Evolutionary conservation across 345 rosid species (phyloP).

Genomic region (Cardamine occulta): DNA sequence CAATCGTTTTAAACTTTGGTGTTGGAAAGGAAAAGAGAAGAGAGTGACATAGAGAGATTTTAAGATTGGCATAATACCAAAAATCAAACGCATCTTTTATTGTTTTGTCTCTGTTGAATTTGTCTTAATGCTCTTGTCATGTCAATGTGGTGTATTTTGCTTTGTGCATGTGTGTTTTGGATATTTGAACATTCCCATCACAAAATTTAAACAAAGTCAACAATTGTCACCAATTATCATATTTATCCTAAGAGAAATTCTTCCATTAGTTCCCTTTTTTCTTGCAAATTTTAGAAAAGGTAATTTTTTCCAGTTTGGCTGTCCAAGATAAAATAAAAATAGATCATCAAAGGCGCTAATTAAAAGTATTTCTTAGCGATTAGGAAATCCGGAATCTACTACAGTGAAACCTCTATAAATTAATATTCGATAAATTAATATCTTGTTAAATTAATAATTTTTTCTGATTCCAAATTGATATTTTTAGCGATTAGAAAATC

Average conservation of each 20-base stretch:
- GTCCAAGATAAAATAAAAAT: background rate
- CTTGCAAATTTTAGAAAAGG: conserved; percentile 4
- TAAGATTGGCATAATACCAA: conserved; percentile 26
- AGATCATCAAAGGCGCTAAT: background rate
- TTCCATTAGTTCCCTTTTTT: background rate
- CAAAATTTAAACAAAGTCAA: conserved; percentile 30
- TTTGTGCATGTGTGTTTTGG: conserved; percentile 38
- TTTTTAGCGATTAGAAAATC: background rate
- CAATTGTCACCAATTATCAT: conserved; percentile 23
- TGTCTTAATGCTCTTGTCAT: conserved; percentile 40
- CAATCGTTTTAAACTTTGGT: conserved; percentile 33
- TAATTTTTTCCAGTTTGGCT: background rate
- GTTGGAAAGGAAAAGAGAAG: conserved; percentile 37
- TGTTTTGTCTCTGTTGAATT: conserved; percentile 24
- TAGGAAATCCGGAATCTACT: too few relatives aligned
- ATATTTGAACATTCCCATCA: conserved; percentile 38
- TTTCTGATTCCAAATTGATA: too few relatives aligned
- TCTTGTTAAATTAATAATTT: too few relatives aligned
- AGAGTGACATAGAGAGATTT: conserved; percentile 37
- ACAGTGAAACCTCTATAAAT: too few relatives aligned
- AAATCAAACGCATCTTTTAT: conserved; percentile 30
- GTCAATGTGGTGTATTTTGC: conserved; percentile 37
- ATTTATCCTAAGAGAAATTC: background rate
- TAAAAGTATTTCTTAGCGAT: background rate
- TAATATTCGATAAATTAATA: too few relatives aligned